Percentiles rank a stretch among this genome's conserved stretches.
These are phyloP conservation scores for Phialophora macrospora DNA, from an alignment of 2,329 filamentous ascomycete genomes.

Conservation along the genomic window DNA sequence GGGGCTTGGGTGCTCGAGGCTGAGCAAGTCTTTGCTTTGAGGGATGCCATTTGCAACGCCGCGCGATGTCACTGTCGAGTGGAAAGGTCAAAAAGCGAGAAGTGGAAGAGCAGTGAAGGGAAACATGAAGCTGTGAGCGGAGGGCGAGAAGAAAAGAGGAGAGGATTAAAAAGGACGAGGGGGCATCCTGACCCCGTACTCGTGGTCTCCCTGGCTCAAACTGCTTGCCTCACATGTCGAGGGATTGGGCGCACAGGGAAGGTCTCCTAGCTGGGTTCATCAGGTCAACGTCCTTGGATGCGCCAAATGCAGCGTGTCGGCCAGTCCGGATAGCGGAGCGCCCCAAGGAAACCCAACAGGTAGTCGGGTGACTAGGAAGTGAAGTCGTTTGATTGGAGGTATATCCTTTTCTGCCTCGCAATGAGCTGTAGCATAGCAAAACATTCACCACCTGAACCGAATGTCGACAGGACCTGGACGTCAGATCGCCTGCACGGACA, in stretches of 20 bases:
- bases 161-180: background rate
- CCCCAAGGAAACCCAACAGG: too few species aligned
- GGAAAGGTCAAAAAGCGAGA: background rate
- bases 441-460: too few species aligned
- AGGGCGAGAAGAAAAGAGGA: background rate
- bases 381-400: too few species aligned
- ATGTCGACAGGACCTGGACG: too few species aligned
- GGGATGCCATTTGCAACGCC: background rate
- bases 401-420: too few species aligned
- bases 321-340: too few species aligned
- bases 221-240: background rate
- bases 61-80: background rate
- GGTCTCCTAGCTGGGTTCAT: background rate
- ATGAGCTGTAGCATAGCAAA: too few species aligned
- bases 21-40: background rate
- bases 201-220: background rate
- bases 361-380: too few species aligned
- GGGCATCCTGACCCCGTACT: background rate
- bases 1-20: background rate
- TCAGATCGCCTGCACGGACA: too few species aligned
- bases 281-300: background rate
- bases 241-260: background rate
- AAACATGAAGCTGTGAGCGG: background rate
- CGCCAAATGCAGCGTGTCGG: background rate
- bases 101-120: background rate